These are phyloP conservation scores for Arctium minus DNA, from an alignment of 129 eudicot genomes.

Conservation along the genomic window DNA sequence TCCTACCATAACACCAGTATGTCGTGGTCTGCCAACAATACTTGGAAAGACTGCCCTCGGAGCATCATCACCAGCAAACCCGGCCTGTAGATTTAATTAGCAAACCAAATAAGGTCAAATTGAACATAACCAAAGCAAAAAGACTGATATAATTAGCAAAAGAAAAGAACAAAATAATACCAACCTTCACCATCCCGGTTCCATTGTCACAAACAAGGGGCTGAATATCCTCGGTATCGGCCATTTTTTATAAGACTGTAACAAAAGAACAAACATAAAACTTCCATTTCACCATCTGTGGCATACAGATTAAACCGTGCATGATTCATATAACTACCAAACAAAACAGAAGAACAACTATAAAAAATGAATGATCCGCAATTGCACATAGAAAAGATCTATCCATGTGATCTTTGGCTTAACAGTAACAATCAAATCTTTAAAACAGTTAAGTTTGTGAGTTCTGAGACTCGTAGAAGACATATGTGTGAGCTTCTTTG, in stretches of 20 bases:
- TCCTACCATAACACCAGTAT: constrained; percentile 79
- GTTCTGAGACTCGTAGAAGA: neutral
- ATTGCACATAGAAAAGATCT: neutral
- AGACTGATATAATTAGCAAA: neutral
- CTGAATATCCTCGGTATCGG: constrained; percentile 73
- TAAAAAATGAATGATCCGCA: neutral
- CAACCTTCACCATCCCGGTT: constrained; percentile 75
- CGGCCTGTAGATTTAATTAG: constrained; percentile 42
- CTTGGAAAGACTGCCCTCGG: constrained; percentile 85
- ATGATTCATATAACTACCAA: neutral
- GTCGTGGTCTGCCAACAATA: constrained; percentile 74
- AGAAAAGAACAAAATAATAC: neutral
- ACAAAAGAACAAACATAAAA: neutral
- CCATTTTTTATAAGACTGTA: constrained; percentile 51
- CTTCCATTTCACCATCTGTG: neutral
- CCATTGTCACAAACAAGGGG: constrained; percentile 82
- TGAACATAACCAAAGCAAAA: neutral
- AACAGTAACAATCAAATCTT: neutral
- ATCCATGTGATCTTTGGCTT: neutral
- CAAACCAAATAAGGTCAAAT: neutral
- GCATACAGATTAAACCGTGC: neutral
- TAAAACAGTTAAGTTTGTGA: neutral
- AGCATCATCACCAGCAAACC: constrained; percentile 88
- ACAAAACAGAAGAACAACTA: neutral
- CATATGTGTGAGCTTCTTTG: neutral